A percentile compares a stretch with the other conserved stretches of the same genome.
Evolutionary conservation across 176 grass and related monocot genomes (phyloP).

Genomic region (Aegilops bicornis): DNA sequence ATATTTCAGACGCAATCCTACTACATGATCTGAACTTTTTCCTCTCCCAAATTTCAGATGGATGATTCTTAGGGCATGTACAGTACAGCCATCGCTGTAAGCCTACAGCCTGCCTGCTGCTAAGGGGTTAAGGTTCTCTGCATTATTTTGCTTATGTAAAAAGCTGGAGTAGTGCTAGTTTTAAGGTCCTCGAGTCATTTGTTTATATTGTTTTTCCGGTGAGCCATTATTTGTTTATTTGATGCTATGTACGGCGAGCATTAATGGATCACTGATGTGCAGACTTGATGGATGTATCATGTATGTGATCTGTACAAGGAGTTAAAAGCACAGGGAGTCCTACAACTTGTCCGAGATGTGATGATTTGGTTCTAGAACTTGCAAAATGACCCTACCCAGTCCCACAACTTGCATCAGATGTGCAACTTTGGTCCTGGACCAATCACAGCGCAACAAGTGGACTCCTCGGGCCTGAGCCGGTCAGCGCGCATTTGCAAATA

Average conservation of each 20-base stretch:
- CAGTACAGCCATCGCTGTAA: slow-evolving; percentile 1
- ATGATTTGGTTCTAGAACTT: too few species aligned
- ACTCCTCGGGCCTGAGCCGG: too few species aligned
- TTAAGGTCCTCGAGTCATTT: background rate
- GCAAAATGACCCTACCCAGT: too few species aligned
- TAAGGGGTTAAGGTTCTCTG: background rate
- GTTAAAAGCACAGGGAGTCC: too few species aligned
- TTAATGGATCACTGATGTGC: background rate
- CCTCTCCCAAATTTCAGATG: slow-evolving; percentile 33
- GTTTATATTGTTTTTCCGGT: background rate
- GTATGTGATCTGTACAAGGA: background rate
- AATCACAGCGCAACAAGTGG: too few species aligned
- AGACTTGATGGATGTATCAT: background rate
- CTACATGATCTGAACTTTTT: background rate
- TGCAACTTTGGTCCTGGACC: too few species aligned
- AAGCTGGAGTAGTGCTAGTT: slow-evolving; percentile 2
- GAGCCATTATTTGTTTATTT: background rate
- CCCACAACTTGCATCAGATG: too few species aligned
- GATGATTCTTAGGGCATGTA: background rate
- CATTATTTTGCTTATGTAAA: slow-evolving; percentile 9
- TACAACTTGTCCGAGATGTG: too few species aligned
- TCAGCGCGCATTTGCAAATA: too few species aligned
- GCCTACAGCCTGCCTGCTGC: background rate
- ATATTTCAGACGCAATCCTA: background rate
- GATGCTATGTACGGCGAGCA: background rate